phyloP scores from a whole-genome alignment of 192 early-diverging fungal species.

The Umbelopsis vinacea region DNA sequence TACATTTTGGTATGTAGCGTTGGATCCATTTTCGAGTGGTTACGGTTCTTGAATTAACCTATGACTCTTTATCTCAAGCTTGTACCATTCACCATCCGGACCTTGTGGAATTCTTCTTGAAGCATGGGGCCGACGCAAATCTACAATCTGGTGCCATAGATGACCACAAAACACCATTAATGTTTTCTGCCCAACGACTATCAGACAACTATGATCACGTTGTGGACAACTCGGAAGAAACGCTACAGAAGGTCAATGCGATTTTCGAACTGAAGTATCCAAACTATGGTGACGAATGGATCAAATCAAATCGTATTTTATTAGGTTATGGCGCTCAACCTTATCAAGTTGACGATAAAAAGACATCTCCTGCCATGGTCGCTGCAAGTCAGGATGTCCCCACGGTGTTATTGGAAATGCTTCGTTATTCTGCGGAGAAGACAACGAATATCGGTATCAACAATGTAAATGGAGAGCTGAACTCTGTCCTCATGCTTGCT shows the following conservation, averaged over 20 bases:
- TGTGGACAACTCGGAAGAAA: neutral
- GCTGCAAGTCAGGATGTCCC: neutral
- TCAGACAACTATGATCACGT: slow-evolving; percentile 12
- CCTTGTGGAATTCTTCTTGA: slow-evolving; percentile 31
- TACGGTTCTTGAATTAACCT: neutral
- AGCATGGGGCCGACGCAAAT: slow-evolving; percentile 30
- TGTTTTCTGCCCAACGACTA: slow-evolving; percentile 18
- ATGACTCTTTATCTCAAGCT: slow-evolving; percentile 18
- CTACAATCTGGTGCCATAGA: neutral
- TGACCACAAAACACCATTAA: slow-evolving; percentile 15
- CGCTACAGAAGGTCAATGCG: slow-evolving; percentile 10
- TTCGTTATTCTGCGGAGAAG: neutral
- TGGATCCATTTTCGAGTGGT: neutral
- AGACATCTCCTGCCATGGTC: slow-evolving; percentile 21
- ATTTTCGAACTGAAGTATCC: slow-evolving; percentile 25
- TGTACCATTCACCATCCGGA: slow-evolving; percentile 24
- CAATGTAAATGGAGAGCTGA: neutral
- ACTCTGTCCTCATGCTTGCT: slow-evolving; percentile 18
- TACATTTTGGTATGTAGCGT: neutral
- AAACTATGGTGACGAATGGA: slow-evolving; percentile 14
- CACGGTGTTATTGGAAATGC: slow-evolving; percentile 2
- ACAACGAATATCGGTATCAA: slow-evolving; percentile 17
- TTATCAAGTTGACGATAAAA: slow-evolving; percentile 15
- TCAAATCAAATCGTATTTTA: neutral
- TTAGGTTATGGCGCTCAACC: slow-evolving; percentile 25